Evolutionary conservation across 2,329 filamentous ascomycete genomes (phyloP), one percentile per base, ranked within the genome.

Genomic region (Parasarocladium wereldwijsianum): DNA sequence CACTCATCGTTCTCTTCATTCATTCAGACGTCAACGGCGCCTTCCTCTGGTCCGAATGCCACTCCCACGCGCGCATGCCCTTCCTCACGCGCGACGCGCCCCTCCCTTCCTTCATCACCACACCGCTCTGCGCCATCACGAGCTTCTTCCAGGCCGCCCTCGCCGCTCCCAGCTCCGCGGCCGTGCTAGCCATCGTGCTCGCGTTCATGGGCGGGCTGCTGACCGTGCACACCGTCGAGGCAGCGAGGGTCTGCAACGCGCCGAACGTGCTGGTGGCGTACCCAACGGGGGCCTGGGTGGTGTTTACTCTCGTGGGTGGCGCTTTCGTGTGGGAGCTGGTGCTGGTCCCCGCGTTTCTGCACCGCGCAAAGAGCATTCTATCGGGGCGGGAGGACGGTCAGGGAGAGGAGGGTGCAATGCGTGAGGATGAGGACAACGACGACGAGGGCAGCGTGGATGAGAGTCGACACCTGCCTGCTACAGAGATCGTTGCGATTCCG

Each of bases 401-500:
- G 10, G 40, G 43, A 8, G 37, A 31, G 6, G 38, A 36, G 1
- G 34, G 42, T 18, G 38, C 38, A 2, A 37, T 26, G 10, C 26
- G 33, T 13, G 33, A 31, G 23, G 26, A 43, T 4, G 32, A 43
- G 26, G 37, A n/a, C n/a, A n/a, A n/a, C n/a, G n/a, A n/a, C n/a
- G n/a, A n/a, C n/a, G n/a, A n/a, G n/a, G n/a, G n/a, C n/a, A n/a
- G n/a, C n/a, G n/a, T 7, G 13, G 28, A 36, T 13, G 35, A 43
- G 5, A 35, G 42, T 8, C 52, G 60, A 7, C 54, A 58, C 34
- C 45, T 68, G 9, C 49, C 51, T 6, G 48, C 47, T 14, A 51
- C 66, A 3, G 73, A 78, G 45, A 63, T 66, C 34, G 57, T 72
- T 33, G 70, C 71, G 16, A 66, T 70, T 13, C 64, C 66, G 6